Evolutionary conservation across 2,329 filamentous ascomycete species (phyloP).

Genomic region (Venturiaceae sp.): DNA sequence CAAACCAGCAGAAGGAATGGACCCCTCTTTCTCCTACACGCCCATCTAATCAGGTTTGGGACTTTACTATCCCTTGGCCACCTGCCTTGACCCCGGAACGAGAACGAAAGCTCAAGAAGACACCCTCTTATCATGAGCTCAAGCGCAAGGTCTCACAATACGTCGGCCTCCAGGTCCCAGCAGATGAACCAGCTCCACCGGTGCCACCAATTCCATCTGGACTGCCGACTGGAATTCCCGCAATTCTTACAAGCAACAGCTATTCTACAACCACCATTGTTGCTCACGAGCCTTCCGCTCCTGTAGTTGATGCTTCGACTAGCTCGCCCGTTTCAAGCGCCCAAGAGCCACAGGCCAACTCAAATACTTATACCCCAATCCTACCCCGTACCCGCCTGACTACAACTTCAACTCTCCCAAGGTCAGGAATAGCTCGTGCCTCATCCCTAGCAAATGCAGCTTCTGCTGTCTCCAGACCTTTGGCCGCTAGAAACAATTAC

Average conservation of each 20-base stretch:
- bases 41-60: neutral
- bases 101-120: neutral
- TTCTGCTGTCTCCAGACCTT: no score
- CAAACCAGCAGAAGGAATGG: no score
- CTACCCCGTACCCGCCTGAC: no score
- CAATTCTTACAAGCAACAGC: neutral
- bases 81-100: neutral
- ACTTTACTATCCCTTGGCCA: neutral
- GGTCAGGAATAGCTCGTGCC: no score
- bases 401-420: no score
- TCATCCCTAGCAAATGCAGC: no score
- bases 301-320: no score
- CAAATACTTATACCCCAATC: no score
- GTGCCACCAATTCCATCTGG: neutral
- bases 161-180: neutral
- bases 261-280: neutral
- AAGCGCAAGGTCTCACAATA: neutral
- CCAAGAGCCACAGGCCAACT: no score
- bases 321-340: no score
- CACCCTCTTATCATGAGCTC: neutral
- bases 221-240: neutral
- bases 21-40: neutral
- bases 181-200: neutral
- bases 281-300: neutral
- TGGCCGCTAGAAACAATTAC: no score